Evolutionary conservation across 441 rosid genomes (phyloP).

Genomic region (Arabidopsis hybrid): DNA sequence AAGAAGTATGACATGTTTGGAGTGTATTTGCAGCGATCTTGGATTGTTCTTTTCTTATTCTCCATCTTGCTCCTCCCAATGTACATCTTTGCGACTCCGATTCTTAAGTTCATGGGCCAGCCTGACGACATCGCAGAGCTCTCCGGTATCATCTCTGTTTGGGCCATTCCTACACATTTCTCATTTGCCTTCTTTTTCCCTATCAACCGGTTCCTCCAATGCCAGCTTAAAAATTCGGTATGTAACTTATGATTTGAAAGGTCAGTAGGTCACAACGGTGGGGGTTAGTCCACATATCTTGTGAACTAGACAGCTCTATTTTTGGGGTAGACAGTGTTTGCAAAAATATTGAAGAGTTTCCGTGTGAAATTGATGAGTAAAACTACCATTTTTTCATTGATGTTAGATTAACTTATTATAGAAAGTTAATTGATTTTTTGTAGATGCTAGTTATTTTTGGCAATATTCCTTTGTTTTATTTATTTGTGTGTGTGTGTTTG

Average conservation of each 20-base stretch:
- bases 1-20: conserved; percentile 5
- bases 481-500: neutral
- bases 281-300: neutral
- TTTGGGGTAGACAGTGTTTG: neutral
- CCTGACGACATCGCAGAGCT: neutral
- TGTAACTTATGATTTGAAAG: neutral
- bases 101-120: neutral
- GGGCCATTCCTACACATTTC: neutral
- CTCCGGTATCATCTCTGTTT: neutral
- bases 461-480: neutral
- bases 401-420: neutral
- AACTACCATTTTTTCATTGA: neutral
- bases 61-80: neutral
- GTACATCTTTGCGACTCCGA: neutral
- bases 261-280: neutral
- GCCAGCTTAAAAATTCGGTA: conserved; percentile 4
- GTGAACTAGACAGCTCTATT: neutral
- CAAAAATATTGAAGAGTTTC: too few species aligned
- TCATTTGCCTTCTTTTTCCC: neutral
- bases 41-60: neutral
- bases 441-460: neutral
- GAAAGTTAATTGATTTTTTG: neutral
- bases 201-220: neutral
- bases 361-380: neutral
- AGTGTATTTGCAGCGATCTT: neutral